Evolutionary conservation across 2,329 filamentous ascomycete species (phyloP).

Genomic region (Magnaporthiopsis poae): DNA sequence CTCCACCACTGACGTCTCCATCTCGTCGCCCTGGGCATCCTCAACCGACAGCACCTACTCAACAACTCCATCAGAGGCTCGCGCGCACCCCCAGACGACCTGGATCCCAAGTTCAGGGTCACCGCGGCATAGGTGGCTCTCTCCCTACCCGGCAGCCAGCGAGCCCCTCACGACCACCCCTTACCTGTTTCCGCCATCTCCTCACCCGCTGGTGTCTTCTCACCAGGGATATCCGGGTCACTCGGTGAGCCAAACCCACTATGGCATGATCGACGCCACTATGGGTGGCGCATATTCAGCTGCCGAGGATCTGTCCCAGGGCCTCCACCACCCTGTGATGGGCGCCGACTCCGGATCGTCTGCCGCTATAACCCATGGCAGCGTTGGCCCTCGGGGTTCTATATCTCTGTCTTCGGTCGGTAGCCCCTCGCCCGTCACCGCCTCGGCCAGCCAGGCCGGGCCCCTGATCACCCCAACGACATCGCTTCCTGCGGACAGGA

Average conservation of each 20-base stretch:
- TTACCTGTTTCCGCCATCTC: not conserved
- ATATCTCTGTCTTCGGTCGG: slow-evolving; percentile 33
- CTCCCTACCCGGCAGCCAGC: not conserved
- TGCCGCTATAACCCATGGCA: not conserved
- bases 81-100: not conserved
- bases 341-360: not conserved
- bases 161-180: slow-evolving; percentile 1
- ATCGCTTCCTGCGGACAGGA: slow-evolving; percentile 26
- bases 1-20: slow-evolving; percentile 1
- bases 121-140: slow-evolving; percentile 1
- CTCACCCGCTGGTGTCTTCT: slow-evolving; percentile 1
- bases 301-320: not conserved
- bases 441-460: slow-evolving; percentile 36
- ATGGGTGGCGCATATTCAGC: not conserved
- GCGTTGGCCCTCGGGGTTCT: slow-evolving; percentile 9
- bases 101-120: not conserved
- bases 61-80: slow-evolving; percentile 6
- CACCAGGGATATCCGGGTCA: not conserved
- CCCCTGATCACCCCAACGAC: slow-evolving; percentile 37
- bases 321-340: not conserved
- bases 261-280: slow-evolving; percentile 1
- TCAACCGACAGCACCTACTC: slow-evolving; percentile 10
- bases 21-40: slow-evolving; percentile 5
- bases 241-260: not conserved
- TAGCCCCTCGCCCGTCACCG: slow-evolving; percentile 36